phyloP scores from a whole-genome alignment of 2,329 filamentous ascomycete genomes.

The Trichoderma sp. region DNA sequence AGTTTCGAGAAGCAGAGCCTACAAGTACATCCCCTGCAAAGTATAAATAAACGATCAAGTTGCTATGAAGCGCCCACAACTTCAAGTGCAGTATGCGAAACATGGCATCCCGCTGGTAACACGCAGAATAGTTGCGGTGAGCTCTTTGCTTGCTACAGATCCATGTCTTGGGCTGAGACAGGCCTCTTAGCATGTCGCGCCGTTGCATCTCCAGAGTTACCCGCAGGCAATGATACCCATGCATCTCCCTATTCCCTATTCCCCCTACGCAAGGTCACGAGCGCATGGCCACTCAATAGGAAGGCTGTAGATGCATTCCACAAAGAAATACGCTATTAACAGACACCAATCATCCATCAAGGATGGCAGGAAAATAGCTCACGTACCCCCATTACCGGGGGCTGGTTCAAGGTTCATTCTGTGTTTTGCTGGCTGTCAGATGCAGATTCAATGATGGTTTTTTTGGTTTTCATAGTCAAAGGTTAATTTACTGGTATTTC shows the following conservation, averaged over 20 bases:
- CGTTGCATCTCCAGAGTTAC: not conserved
- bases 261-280: conserved; percentile 6
- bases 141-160: not conserved
- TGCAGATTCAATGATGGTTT: too few species aligned
- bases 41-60: not conserved
- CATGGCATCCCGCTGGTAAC: not conserved
- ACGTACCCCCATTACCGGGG: not conserved
- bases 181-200: not conserved
- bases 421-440: not conserved
- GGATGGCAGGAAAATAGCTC: conserved; percentile 4
- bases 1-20: not conserved
- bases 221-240: not conserved
- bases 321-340: not conserved
- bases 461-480: not conserved
- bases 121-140: conserved; percentile 1
- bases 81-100: not conserved
- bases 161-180: not conserved
- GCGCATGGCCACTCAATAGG: not conserved
- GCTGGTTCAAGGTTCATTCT: not conserved
- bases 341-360: not conserved
- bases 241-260: not conserved
- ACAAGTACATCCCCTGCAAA: not conserved
- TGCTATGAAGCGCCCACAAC: too few species aligned
- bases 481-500: too few species aligned
- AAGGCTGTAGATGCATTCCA: not conserved